Conservation (phyloP, 345 rosid genomes). For the Draba incana region DNA sequence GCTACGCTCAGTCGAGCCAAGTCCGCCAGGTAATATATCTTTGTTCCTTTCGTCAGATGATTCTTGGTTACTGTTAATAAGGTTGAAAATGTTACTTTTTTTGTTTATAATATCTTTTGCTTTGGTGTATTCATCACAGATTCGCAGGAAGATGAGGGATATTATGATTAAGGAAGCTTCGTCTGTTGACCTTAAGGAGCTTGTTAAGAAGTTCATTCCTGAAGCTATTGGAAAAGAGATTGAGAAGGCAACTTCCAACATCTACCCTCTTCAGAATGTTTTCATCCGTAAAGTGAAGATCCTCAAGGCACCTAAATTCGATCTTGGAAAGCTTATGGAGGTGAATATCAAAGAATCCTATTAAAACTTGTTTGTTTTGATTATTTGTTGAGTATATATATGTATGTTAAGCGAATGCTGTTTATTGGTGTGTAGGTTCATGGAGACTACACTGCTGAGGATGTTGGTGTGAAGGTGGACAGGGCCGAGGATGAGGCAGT, state of each 20-base stretch:
- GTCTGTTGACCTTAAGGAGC: constrained; percentile 88
- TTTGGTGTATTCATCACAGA: constrained; percentile 44
- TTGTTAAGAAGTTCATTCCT: constrained; percentile 80
- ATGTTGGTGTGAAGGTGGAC: constrained; percentile 79
- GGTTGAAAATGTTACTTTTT: neutral
- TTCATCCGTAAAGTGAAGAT: constrained; percentile 92
- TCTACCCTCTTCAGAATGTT: constrained; percentile 89
- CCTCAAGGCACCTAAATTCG: constrained; percentile 93
- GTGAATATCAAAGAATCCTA: constrained; percentile 32
- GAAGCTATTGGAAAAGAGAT: constrained; percentile 88
- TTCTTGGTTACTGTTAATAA: neutral
- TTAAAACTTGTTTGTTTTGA: neutral
- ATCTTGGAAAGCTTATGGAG: constrained; percentile 99
- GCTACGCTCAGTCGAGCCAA: constrained; percentile 97
- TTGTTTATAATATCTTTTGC: neutral
- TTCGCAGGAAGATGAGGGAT: constrained; percentile 92
- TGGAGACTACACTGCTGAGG: constrained; percentile 73
- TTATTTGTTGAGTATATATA: neutral
- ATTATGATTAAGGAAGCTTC: constrained; percentile 81
- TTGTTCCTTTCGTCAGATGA: neutral
- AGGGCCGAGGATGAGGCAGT: constrained; percentile 78
- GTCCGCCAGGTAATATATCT: constrained; percentile 55
- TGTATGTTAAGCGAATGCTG: neutral
- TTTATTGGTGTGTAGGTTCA: constrained; percentile 59
- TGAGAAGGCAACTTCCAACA: constrained; percentile 78